Evolutionary conservation across 148 eudicot genomes (phyloP).

Genomic region (Selenicereus undatus): DNA sequence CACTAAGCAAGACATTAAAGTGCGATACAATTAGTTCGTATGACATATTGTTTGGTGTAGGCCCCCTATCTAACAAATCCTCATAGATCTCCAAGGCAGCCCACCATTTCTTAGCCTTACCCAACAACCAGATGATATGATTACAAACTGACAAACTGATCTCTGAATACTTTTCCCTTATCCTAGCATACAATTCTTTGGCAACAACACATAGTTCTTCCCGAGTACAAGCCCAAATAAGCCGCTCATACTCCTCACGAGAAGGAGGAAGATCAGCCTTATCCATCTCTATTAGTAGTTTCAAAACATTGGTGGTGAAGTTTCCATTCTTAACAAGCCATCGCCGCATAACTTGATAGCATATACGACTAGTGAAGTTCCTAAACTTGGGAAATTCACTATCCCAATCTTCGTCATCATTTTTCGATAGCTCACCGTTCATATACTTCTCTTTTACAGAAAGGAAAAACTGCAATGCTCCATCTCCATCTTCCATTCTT

Average conservation of each 20-base stretch:
- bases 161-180: constrained; percentile 56
- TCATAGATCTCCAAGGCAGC: constrained; percentile 91
- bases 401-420: constrained; percentile 55
- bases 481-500: constrained; percentile 76
- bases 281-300: constrained; percentile 69
- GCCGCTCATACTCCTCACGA: constrained; percentile 61
- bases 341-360: constrained; percentile 79
- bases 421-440: constrained; percentile 46
- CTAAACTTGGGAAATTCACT: constrained; percentile 54
- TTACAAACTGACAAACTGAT: constrained; percentile 91
- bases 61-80: constrained; percentile 82
- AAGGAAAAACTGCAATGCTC: constrained; percentile 61
- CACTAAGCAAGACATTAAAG: constrained; percentile 65
- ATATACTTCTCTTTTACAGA: constrained; percentile 43
- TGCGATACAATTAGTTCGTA: constrained; percentile 74
- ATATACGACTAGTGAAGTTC: constrained; percentile 60
- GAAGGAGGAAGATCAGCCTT: constrained; percentile 50
- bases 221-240: constrained; percentile 85
- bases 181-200: constrained; percentile 68
- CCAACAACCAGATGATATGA: constrained; percentile 90
- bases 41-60: constrained; percentile 76
- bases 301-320: constrained; percentile 52
- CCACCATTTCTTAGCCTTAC: constrained; percentile 97
- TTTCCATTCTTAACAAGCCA: constrained; percentile 75
- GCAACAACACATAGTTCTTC: constrained; percentile 74